Percentiles rank a stretch among this genome's conserved stretches.
Conservation (phyloP, 345 rosid genomes). For the Passiflora organensis region DNA sequence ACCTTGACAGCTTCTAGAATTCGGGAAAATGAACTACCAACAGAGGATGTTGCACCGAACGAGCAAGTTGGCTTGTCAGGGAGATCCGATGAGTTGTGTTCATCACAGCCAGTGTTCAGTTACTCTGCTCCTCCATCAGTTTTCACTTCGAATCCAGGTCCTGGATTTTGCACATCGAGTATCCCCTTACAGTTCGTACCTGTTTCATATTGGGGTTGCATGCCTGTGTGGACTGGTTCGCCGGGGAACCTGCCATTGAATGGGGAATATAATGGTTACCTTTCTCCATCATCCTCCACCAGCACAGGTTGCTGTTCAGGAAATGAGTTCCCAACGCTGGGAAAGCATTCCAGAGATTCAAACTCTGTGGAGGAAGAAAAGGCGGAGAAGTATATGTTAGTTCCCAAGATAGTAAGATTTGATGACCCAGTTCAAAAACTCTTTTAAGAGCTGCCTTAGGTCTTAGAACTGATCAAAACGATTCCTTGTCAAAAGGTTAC, state of each 20-base stretch:
- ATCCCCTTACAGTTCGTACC: slow-evolving; percentile 60
- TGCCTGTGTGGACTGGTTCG: slow-evolving; percentile 45
- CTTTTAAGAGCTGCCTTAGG: too few relatives aligned
- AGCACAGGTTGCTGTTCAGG: slow-evolving; percentile 38
- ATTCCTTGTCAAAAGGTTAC: slow-evolving; percentile 21
- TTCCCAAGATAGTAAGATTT: slow-evolving; percentile 68
- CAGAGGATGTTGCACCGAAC: slow-evolving; percentile 18
- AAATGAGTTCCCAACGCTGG: slow-evolving; percentile 43
- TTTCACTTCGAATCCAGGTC: slow-evolving; percentile 40
- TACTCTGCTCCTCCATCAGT: slow-evolving; percentile 51
- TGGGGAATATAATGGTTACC: slow-evolving; percentile 33
- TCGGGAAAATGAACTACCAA: slow-evolving; percentile 29
- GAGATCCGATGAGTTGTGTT: slow-evolving; percentile 31
- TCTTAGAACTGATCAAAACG: slow-evolving; percentile 47
- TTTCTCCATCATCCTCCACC: slow-evolving; percentile 42
- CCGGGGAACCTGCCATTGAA: slow-evolving; percentile 12
- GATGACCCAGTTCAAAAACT: slow-evolving; percentile 80
- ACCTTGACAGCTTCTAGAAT: slow-evolving; percentile 22
- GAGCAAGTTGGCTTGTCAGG: slow-evolving; percentile 20
- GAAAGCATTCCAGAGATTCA: slow-evolving; percentile 68
- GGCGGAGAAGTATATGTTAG: slow-evolving; percentile 42
- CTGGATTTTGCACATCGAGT: slow-evolving; percentile 55
- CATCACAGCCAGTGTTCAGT: slow-evolving; percentile 30
- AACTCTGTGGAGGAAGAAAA: slow-evolving; percentile 35
- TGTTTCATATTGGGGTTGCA: slow-evolving; percentile 52